These are phyloP conservation scores for Bisporella sp. DNA, from an alignment of 2,329 filamentous ascomycete genomes.

Conservation along the genomic window DNA sequence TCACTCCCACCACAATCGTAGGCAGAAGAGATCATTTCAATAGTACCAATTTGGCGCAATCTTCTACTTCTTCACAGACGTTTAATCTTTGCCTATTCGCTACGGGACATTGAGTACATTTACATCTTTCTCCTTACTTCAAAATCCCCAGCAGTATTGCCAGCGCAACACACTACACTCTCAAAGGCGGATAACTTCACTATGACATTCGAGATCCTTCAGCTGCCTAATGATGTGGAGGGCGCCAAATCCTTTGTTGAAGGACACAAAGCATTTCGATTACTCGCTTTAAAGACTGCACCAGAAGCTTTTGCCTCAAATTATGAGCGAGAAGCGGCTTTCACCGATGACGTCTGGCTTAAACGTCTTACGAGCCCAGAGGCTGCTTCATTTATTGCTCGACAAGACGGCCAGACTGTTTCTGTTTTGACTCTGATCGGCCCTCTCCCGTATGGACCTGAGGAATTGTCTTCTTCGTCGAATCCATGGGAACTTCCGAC, in stretches of 20 bases:
- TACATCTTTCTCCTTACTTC: too few relatives aligned
- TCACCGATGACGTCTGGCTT: slow-evolving; percentile 31
- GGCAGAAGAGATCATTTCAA: too few relatives aligned
- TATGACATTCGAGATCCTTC: slow-evolving; percentile 22
- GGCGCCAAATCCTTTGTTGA: slow-evolving; percentile 13
- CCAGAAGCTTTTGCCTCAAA: slow-evolving; percentile 33
- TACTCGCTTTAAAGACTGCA: slow-evolving; percentile 16
- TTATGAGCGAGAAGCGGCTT: slow-evolving; percentile 29
- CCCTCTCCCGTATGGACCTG: slow-evolving; percentile 19
- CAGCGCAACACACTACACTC: too few relatives aligned
- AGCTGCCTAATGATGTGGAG: slow-evolving; percentile 18
- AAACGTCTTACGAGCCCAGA: slow-evolving; percentile 29
- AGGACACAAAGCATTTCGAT: slow-evolving; percentile 21
- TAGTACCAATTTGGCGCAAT: too few relatives aligned
- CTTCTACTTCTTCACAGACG: too few relatives aligned
- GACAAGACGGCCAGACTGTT: slow-evolving; percentile 22
- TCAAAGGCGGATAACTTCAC: slow-evolving; percentile 1
- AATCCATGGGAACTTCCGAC: slow-evolving; percentile 14
- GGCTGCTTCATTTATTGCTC: slow-evolving; percentile 29
- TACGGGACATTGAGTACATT: too few relatives aligned
- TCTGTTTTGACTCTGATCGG: slow-evolving; percentile 28
- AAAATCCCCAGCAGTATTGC: too few relatives aligned
- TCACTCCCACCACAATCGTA: too few relatives aligned
- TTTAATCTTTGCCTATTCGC: too few relatives aligned
- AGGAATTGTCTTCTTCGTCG: slow-evolving; percentile 4